Conservation (phyloP, 1,284 basidiomycete genomes). For the Mycena citricolor region DNA sequence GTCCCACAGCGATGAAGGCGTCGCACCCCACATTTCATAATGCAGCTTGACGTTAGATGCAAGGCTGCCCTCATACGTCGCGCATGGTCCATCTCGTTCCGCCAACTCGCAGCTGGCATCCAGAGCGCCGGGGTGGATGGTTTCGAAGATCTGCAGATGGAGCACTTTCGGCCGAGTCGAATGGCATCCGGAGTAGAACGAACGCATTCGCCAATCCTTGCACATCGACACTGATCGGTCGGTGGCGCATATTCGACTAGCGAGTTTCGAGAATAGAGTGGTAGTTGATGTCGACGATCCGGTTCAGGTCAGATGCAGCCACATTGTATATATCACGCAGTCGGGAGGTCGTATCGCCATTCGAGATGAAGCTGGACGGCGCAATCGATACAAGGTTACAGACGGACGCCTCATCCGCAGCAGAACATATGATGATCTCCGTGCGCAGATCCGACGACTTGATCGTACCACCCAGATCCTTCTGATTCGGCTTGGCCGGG, state of each 20-base stretch:
- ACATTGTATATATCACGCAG: constrained; percentile 95
- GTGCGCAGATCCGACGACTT: constrained; percentile 99
- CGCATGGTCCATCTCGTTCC: constrained; percentile 79
- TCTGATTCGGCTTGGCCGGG: constrained; percentile 93
- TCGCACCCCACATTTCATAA: constrained; percentile 94
- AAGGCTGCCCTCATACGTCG: constrained; percentile 91
- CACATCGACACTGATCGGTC: constrained; percentile 97
- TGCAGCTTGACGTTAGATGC: constrained; percentile 88
- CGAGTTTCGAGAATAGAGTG: constrained; percentile 93
- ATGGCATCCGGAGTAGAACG: constrained; percentile 96
- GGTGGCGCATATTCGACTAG: constrained; percentile 95
- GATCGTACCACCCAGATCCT: constrained; percentile 99
- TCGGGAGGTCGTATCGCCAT: constrained; percentile 85
- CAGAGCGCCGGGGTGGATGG: constrained; percentile 95
- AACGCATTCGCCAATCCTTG: constrained; percentile 98
- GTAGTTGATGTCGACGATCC: constrained; percentile 91
- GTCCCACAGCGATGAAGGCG: constrained; percentile 94
- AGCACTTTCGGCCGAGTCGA: constrained; percentile 88
- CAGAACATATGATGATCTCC: constrained; percentile 98
- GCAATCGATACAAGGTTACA: constrained; percentile 99
- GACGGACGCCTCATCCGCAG: constrained; percentile 97
- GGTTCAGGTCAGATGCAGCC: constrained; percentile 91
- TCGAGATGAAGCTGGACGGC: constrained; percentile 82
- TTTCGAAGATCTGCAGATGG: constrained; percentile 98
- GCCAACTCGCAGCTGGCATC: constrained; percentile 94